Conservation (phyloP, 306 rosid species). For the Castanopsis chinensis region DNA sequence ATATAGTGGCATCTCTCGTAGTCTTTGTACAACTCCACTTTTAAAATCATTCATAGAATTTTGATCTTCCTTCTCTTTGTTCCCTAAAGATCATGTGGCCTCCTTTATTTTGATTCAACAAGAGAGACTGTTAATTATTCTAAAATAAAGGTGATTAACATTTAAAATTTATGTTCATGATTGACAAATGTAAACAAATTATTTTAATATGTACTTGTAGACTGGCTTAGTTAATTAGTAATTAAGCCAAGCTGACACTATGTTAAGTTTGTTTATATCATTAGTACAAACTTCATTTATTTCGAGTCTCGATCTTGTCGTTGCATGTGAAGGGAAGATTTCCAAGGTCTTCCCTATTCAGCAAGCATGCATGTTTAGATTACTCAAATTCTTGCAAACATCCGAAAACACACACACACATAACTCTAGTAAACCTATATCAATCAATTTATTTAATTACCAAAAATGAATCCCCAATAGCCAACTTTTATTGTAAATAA, state of each 20-base stretch:
- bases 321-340: slow-evolving; percentile 31
- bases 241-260: background rate
- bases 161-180: background rate
- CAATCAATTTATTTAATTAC: too few relatives aligned
- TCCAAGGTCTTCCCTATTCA: slow-evolving; percentile 22
- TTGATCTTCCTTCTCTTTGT: background rate
- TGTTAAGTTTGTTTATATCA: background rate
- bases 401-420: background rate
- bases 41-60: background rate
- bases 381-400: slow-evolving; percentile 15
- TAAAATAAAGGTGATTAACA: background rate
- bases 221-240: background rate
- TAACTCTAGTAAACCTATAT: too few relatives aligned
- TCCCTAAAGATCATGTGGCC: background rate
- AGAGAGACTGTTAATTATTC: background rate
- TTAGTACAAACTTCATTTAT: background rate
- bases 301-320: slow-evolving; percentile 19
- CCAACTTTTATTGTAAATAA: too few relatives aligned
- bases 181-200: too few relatives aligned
- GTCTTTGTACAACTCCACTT: slow-evolving; percentile 1
- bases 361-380: slow-evolving; percentile 15
- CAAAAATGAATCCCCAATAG: too few relatives aligned
- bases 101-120: background rate
- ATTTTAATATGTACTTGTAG: background rate
- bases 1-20: slow-evolving; percentile 20